phyloP scores from a whole-genome alignment of 2,329 filamentous ascomycete genomes.

The Pseudogymnoascus pannorum region DNA sequence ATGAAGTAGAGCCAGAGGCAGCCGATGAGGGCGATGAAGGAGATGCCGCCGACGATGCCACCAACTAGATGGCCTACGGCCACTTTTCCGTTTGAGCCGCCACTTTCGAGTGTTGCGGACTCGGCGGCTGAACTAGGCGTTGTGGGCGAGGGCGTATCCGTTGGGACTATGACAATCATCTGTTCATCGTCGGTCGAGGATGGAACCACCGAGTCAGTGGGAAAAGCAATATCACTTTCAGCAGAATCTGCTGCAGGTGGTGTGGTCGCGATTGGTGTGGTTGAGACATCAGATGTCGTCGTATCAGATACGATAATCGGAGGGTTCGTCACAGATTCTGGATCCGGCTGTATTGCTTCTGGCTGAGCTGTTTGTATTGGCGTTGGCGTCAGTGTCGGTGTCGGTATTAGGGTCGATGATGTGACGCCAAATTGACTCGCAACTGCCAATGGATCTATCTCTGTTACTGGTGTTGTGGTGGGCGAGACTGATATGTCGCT shows the following conservation, averaged over 20 bases:
- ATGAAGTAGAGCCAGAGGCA: slow-evolving; percentile 23
- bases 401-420: neutral
- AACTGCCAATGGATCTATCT: neutral
- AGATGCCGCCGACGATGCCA: slow-evolving; percentile 24
- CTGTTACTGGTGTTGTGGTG: neutral
- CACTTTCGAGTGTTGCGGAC: neutral
- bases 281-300: slow-evolving; percentile 20
- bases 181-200: neutral
- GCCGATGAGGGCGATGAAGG: slow-evolving; percentile 22
- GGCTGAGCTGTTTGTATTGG: neutral
- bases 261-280: slow-evolving; percentile 17
- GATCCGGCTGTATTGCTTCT: neutral
- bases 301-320: slow-evolving; percentile 17
- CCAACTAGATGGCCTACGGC: slow-evolving; percentile 23
- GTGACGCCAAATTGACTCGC: neutral
- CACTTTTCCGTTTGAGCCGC: slow-evolving; percentile 15
- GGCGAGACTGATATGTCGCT: neutral
- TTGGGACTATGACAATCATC: slow-evolving; percentile 11
- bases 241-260: neutral
- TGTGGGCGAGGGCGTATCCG: neutral
- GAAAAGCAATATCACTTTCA: neutral
- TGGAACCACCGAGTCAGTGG: neutral
- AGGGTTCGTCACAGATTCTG: neutral
- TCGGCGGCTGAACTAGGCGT: neutral
- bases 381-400: neutral